Evolutionary conservation across 352 stramenopile genomes (phyloP).

Genomic region (Phytopythium delawarense): DNA sequence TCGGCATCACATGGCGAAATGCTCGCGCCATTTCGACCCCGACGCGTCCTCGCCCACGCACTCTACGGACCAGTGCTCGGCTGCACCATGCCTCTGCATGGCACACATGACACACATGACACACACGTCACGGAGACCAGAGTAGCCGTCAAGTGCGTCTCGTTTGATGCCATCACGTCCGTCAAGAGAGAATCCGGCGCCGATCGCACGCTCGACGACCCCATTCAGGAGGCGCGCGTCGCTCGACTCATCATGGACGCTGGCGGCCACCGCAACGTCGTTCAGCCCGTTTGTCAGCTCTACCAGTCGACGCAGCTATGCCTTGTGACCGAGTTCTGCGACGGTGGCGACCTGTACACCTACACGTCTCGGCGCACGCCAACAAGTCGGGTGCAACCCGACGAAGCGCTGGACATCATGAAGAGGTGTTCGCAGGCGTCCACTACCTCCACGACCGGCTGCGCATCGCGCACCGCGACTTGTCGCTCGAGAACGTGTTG

Average conservation of each 20-base stretch:
- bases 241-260: constrained; percentile 10
- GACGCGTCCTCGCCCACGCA: constrained; percentile 1
- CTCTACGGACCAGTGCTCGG: constrained; percentile 29
- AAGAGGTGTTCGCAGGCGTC: constrained; percentile 32
- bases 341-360: constrained; percentile 39
- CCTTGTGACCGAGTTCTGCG: constrained; percentile 53
- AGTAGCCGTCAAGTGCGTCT: constrained; percentile 30
- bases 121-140: not conserved
- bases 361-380: constrained; percentile 13
- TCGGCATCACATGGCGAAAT: no score
- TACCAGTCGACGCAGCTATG: constrained; percentile 14
- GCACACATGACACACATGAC: no score
- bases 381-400: constrained; percentile 9
- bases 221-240: constrained; percentile 19
- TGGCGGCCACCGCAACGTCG: constrained; percentile 28
- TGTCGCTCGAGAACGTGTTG: constrained; percentile 59
- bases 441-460: constrained; percentile 35
- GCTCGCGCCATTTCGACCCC: not conserved
- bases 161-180: constrained; percentile 9
- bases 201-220: constrained; percentile 21
- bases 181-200: constrained; percentile 1
- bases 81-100: constrained; percentile 12
- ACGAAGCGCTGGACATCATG: constrained; percentile 32
- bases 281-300: constrained; percentile 23
- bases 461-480: constrained; percentile 39